Percentiles rank a stretch among this genome's conserved stretches.
Evolutionary conservation across 2,329 filamentous ascomycete genomes (phyloP).

Genomic region (Colletotrichum endophyticum): DNA sequence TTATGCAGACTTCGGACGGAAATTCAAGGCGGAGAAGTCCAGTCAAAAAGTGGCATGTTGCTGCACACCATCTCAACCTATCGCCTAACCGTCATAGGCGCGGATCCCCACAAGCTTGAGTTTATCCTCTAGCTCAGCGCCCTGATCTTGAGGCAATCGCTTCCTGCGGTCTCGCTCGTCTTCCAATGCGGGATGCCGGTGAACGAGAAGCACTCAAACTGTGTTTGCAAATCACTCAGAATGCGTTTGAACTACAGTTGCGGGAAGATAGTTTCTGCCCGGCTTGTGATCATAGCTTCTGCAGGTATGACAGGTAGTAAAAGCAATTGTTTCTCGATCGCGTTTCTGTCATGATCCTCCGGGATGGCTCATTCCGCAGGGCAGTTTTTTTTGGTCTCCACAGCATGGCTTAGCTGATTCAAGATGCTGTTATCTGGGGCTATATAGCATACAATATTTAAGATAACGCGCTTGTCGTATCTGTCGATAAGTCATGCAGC

Average conservation of each 20-base stretch:
- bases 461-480: background rate
- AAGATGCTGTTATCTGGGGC: background rate
- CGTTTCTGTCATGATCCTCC: background rate
- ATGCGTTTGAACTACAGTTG: background rate
- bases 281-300: background rate
- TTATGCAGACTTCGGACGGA: constrained; percentile 3
- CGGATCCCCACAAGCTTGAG: background rate
- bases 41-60: background rate
- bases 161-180: background rate
- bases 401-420: background rate
- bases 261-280: background rate
- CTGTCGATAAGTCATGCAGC: background rate
- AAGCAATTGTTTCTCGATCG: background rate
- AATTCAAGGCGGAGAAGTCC: background rate
- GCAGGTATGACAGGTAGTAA: background rate
- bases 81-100: background rate
- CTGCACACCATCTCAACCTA: background rate
- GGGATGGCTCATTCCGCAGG: background rate
- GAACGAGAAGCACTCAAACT: background rate
- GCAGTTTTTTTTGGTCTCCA: background rate
- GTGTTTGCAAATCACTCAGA: background rate
- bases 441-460: background rate
- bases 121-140: background rate
- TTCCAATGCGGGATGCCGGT: background rate
- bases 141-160: background rate